Conservation (phyloP, 2,329 filamentous ascomycete species). For the Arthrocladium fulminans region DNA sequence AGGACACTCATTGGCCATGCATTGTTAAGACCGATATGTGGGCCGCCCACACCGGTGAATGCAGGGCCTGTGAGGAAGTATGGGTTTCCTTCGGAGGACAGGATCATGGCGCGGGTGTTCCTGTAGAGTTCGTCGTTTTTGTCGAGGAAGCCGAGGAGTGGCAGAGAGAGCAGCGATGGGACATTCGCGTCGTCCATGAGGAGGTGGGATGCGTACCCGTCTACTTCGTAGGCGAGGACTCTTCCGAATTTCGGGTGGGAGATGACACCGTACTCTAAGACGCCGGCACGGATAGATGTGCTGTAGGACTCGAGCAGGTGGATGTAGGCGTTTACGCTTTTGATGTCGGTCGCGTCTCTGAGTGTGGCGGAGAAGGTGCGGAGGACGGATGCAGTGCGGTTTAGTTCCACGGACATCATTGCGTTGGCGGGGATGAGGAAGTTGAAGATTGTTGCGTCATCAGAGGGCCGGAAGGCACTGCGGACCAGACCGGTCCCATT, state of each 20-base stretch:
- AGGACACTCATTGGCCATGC: conserved; percentile 97
- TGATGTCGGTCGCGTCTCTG: conserved; percentile 22
- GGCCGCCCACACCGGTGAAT: conserved; percentile 83
- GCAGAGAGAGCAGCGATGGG: conserved; percentile 53
- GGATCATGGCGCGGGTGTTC: conserved; percentile 78
- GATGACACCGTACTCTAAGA: conserved; percentile 74
- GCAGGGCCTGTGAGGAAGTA: conserved; percentile 71
- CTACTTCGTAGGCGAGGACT: conserved; percentile 58
- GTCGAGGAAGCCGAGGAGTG: conserved; percentile 50
- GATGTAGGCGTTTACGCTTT: conserved; percentile 33
- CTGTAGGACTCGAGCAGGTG: conserved; percentile 45
- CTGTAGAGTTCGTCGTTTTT: conserved; percentile 62
- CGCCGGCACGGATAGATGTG: conserved; percentile 60
- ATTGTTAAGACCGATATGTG: conserved; percentile 69
- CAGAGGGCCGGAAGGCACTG: conserved; percentile 87
- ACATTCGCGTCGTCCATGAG: conserved; percentile 61
- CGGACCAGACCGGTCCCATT: conserved; percentile 74
- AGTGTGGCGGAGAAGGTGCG: conserved; percentile 28
- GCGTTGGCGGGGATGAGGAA: conserved; percentile 95
- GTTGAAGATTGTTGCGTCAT: conserved; percentile 87
- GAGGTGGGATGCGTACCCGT: conserved; percentile 53
- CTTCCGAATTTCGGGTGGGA: conserved; percentile 42
- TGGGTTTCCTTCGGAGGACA: conserved; percentile 69
- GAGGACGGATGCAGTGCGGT: conserved; percentile 64
- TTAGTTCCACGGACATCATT: conserved; percentile 86